Base-by-base conservation (phyloP, 2,329 filamentous ascomycete genomes). In the Talaromyces sp. region DNA sequence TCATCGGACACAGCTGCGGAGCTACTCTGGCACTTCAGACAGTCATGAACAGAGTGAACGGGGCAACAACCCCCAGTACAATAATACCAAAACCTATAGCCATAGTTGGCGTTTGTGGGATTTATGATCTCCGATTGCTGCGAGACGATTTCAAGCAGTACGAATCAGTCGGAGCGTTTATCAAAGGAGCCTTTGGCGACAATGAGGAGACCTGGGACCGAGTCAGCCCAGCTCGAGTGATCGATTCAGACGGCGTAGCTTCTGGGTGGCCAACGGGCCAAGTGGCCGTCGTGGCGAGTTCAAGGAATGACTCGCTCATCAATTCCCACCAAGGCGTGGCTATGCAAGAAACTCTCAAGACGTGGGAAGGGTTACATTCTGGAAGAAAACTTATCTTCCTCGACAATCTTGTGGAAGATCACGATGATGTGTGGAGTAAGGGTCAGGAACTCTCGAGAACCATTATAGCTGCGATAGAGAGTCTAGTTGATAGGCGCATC, bases 301-400 rank as follows among this genome's bases (percentile, higher is more conserved):
- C 77, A 4, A 58, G 59, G n/a, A 71, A 73, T 19, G 78, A 81
- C 67, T 71, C 68, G 46, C 65, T 79, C 35, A 75, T 80, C 9
- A 74, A 78, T 66, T 60, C 63, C 51, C 64, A 61, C 1, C 78
- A 80, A 64, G 56, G 70, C 7, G 69, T 73, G 50, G 67, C 55
- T 2, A 79, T 85, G 82, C 67, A 81, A 78, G 64, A 81, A 71
- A 71, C 79, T 71, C 71, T 84, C 77, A 70, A 81, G 73, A 68
- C 76, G 70, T 77, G 80, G 80, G 72, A 82, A 71, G 14, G 38
- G 19, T 73, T 72, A 74, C 75, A 69, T 70, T 73, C 71, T 74
- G 74, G 70, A 75, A 76, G 69, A 56, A 59, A 65, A 68, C 71
- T 78, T 62, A 70, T 78, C 17, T 54, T 67, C 69, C 72, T 81